Conservation (phyloP, 116 monocot genomes). For the Cymodocea nodosa region DNA sequence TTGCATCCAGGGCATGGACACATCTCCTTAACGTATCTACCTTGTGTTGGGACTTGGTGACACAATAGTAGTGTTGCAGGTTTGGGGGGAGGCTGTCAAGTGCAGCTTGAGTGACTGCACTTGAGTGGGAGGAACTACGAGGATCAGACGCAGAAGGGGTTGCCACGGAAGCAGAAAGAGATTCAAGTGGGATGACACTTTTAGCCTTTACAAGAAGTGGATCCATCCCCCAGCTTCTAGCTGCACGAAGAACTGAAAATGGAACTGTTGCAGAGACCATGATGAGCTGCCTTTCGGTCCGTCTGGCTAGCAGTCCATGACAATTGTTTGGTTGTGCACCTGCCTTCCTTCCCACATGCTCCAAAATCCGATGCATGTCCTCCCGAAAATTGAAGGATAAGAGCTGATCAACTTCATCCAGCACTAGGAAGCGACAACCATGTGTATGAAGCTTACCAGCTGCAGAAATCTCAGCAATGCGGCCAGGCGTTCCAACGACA, state of each 20-base stretch:
- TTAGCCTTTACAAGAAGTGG: constrained; percentile 69
- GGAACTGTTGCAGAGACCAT: constrained; percentile 95
- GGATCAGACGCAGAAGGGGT: constrained; percentile 6
- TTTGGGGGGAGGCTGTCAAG: constrained; percentile 74
- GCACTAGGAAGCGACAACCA: constrained; percentile 60
- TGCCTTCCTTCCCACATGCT: constrained; percentile 75
- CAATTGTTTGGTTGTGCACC: constrained; percentile 16
- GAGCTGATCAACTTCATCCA: constrained; percentile 95
- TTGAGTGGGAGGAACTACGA: constrained; percentile 14
- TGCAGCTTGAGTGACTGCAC: constrained; percentile 50
- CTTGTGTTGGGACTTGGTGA: constrained; percentile 65
- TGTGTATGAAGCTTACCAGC: constrained; percentile 89
- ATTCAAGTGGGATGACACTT: constrained; percentile 46
- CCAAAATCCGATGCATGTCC: constrained; percentile 91
- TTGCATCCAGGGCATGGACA: constrained; percentile 71
- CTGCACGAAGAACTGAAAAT: constrained; percentile 69
- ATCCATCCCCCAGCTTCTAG: constrained; percentile 70
- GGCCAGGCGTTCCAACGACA: constrained; percentile 88
- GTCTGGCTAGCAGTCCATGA: constrained; percentile 33
- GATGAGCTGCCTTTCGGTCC: constrained; percentile 72
- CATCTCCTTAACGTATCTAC: constrained; percentile 87
- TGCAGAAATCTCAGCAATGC: constrained; percentile 91
- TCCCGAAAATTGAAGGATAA: constrained; percentile 89
- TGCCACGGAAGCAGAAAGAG: constrained; percentile 15
- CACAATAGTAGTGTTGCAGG: constrained; percentile 76